Conservation (phyloP, 2,329 filamentous ascomycete species). For the Fusarium graminum region DNA sequence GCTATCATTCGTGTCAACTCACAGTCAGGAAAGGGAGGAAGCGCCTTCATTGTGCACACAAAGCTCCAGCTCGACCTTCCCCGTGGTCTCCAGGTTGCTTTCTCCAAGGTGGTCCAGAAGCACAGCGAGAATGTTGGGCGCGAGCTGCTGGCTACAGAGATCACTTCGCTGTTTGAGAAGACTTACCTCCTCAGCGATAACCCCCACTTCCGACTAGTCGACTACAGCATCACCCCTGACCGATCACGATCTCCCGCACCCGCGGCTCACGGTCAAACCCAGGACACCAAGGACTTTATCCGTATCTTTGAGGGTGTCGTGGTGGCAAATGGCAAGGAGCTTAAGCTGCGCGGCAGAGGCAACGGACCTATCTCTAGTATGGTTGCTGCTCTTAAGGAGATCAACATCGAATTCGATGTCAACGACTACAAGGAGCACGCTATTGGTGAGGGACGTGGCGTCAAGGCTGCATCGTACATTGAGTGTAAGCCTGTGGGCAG, state of each 20-base stretch:
- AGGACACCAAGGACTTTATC: slow-evolving; percentile 81
- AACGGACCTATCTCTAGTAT: slow-evolving; percentile 93
- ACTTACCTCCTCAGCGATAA: slow-evolving; percentile 89
- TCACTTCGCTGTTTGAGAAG: slow-evolving; percentile 86
- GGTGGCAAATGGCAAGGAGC: slow-evolving; percentile 83
- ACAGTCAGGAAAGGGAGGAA: slow-evolving; percentile 93
- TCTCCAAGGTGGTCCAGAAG: slow-evolving; percentile 87
- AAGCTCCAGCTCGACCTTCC: slow-evolving; percentile 92
- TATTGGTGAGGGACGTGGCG: slow-evolving; percentile 80
- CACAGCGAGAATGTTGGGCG: slow-evolving; percentile 83
- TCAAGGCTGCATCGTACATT: slow-evolving; percentile 96
- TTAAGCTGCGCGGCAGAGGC: slow-evolving; percentile 81
- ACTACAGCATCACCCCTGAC: slow-evolving; percentile 92
- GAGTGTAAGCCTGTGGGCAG: slow-evolving; percentile 81
- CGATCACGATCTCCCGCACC: slow-evolving; percentile 81
- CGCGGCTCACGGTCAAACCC: slow-evolving; percentile 75
- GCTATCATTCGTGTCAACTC: slow-evolving; percentile 98
- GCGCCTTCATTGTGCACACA: slow-evolving; percentile 92
- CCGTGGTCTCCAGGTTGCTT: slow-evolving; percentile 90
- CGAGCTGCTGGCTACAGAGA: slow-evolving; percentile 86
- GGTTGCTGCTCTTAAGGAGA: slow-evolving; percentile 80
- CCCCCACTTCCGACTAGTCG: slow-evolving; percentile 86
- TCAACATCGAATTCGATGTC: slow-evolving; percentile 91
- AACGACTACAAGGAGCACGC: slow-evolving; percentile 97
- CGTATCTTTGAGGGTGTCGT: slow-evolving; percentile 89